Evolutionary conservation across 148 eudicot genomes (phyloP), one percentile per base, ranked within the genome.

Genomic region (Euryodendron excelsum): DNA sequence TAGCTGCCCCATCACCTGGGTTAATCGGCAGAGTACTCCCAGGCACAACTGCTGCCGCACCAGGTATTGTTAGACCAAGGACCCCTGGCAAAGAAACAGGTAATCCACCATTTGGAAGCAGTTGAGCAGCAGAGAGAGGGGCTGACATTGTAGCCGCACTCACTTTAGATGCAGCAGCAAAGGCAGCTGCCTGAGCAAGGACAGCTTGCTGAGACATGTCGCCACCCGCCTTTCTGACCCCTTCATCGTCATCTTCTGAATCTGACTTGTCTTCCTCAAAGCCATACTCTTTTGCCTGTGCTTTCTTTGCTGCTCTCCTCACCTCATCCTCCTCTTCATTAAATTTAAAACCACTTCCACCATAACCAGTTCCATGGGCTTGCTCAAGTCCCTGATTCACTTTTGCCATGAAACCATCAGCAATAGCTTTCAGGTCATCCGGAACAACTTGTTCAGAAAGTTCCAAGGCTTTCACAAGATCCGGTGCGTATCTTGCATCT

Each of bases 281-380:
- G 23, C 97, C 97, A 68, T 90, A 89, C 75, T 91, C 97, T 75
- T 82, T 90, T 9, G 97, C 97, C 85, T 92, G 97, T 58, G 97
- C 97, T 81, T 89, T 90, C 89, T 92, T 92, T 31, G 92, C 97
- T 30, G 97, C 97, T 85, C 80, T 90, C 59, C 90, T 86, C 27
- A 89, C 94, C 77, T 92, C 97, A 82, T 90, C 97, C 86, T 92
- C 97, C 82, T 92, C 94, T 80, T 92, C 97, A 61, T 90, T 91
- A 45, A 92, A 92, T 79, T 92, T 92, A 77, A 85, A 92, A 36
- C 97, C 97, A 78, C 92, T 90, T 45, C 97, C 97, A 83, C 97
- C 97, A 82, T 85, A 92, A 47, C 97, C 97, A 64, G 97, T 86
- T 20, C 92, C 91, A 77, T 89, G 97, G 63, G 84, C 90, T 75